Percentiles rank a stretch among this genome's conserved stretches.
These are phyloP conservation scores for Penicillium coprophilum DNA, from an alignment of 495 filamentous ascomycete genomes.

Conservation along the genomic window DNA sequence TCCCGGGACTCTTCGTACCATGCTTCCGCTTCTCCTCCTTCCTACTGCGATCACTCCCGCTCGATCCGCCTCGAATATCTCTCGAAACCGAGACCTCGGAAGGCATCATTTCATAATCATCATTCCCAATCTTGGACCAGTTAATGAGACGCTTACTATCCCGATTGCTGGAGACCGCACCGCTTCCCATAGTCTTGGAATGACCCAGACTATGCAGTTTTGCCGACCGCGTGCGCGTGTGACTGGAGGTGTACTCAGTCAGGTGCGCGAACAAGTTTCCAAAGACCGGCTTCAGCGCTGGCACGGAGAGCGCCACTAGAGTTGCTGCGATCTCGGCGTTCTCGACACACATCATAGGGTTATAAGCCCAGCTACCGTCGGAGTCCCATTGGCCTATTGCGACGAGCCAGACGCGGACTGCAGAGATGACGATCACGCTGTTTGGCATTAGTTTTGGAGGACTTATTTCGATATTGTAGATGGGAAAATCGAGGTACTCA, in stretches of 20 bases:
- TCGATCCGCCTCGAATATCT: conserved; percentile 7
- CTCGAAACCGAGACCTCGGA: conserved; percentile 25
- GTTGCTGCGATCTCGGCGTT: conserved; percentile 46
- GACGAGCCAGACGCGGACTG: conserved; percentile 43
- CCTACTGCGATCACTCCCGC: background rate
- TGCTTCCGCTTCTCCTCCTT: background rate
- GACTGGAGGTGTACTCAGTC: conserved; percentile 29
- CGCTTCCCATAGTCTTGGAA: conserved; percentile 21
- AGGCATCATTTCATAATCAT: conserved; percentile 36
- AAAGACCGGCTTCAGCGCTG: conserved; percentile 45
- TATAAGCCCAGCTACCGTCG: conserved; percentile 47
- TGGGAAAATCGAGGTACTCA: conserved; percentile 17
- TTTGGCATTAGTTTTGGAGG: conserved; percentile 8
- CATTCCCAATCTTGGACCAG: conserved; percentile 24
- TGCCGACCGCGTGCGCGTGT: conserved; percentile 21
- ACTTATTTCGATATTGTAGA: background rate
- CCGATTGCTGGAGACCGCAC: conserved; percentile 13
- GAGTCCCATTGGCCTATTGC: conserved; percentile 38
- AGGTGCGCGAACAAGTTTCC: conserved; percentile 31
- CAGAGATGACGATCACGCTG: conserved; percentile 46
- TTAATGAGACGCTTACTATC: conserved; percentile 30
- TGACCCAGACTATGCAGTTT: conserved; percentile 14
- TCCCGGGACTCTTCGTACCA: conserved; percentile 16
- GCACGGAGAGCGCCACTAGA: conserved; percentile 46
- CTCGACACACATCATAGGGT: conserved; percentile 46